These are phyloP conservation scores for Aspergillus pseudoterreus DNA, from an alignment of 2,329 filamentous ascomycete genomes.

Conservation along the genomic window DNA sequence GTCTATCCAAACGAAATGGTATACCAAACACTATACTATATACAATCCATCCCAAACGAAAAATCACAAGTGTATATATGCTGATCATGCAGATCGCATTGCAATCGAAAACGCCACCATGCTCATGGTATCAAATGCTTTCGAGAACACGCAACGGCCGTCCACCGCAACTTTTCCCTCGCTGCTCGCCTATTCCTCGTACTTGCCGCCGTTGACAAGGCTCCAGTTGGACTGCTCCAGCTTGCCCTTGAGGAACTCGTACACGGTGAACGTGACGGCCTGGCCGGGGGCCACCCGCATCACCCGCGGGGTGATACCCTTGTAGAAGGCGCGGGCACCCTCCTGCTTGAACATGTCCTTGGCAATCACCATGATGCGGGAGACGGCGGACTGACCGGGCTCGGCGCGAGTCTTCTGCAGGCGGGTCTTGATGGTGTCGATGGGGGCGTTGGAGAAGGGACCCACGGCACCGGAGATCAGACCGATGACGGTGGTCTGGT, in stretches of 20 bases:
- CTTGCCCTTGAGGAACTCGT: conserved; percentile 71
- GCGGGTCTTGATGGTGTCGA: conserved; percentile 98
- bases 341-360: conserved; percentile 90
- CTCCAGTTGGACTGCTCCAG: conserved; percentile 63
- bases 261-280: conserved; percentile 72
- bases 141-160: conserved; percentile 15
- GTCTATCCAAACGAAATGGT: conserved; percentile 9
- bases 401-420: conserved; percentile 85
- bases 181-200: conserved; percentile 53
- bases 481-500: conserved; percentile 87
- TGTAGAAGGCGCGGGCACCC: conserved; percentile 93
- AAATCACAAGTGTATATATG: conserved; percentile 8
- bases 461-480: conserved; percentile 92
- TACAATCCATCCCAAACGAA: conserved; percentile 16
- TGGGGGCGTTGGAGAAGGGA: conserved; percentile 91
- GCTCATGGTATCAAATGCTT: conserved; percentile 26
- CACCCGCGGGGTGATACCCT: conserved; percentile 95
- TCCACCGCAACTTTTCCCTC: not conserved
- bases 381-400: conserved; percentile 74
- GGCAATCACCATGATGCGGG: conserved; percentile 74
- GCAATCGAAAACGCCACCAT: conserved; percentile 25
- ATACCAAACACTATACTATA: conserved; percentile 10
- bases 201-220: conserved; percentile 55
- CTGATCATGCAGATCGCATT: conserved; percentile 15
- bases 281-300: conserved; percentile 97